Percentiles rank a stretch among this genome's conserved stretches.
phyloP scores from a whole-genome alignment of 2,329 filamentous ascomycete species.

The Ophiocordyceps robertsii region DNA sequence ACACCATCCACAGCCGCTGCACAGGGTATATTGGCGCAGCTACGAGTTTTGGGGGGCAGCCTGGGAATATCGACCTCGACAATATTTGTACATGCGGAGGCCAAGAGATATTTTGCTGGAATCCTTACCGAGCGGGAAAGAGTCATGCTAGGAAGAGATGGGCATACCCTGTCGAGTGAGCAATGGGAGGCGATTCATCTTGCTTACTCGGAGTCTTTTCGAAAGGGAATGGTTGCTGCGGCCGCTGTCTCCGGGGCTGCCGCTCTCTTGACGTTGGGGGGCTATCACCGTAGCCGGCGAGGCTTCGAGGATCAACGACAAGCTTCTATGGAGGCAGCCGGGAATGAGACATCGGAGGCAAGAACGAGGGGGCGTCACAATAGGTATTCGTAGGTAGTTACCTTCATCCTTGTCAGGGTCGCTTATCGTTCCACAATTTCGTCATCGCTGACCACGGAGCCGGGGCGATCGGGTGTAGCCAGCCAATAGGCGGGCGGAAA shows the following conservation, averaged over 20 bases:
- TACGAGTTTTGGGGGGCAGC: conserved; percentile 38
- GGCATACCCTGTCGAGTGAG: conserved; percentile 9
- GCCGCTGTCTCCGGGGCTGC: conserved; percentile 25
- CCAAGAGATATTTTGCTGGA: conserved; percentile 13
- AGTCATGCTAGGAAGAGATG: conserved; percentile 9
- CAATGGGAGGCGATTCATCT: conserved; percentile 19
- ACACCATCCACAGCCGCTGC: conserved; percentile 25
- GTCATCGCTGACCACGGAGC: too few relatives aligned
- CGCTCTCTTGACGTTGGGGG: conserved; percentile 24
- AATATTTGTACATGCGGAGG: conserved; percentile 25
- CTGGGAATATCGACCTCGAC: conserved; percentile 40
- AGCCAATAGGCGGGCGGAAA: too few relatives aligned
- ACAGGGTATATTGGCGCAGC: conserved; percentile 38
- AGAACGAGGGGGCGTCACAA: background rate
- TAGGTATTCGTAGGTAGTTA: too few relatives aligned
- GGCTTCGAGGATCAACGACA: conserved; percentile 9
- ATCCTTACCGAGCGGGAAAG: conserved; percentile 15
- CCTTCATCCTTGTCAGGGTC: too few relatives aligned
- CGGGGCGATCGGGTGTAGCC: too few relatives aligned
- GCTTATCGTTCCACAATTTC: too few relatives aligned
- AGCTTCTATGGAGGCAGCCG: conserved; percentile 6
- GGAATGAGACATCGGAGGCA: background rate
- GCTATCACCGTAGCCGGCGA: conserved; percentile 18
- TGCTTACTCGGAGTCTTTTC: conserved; percentile 31
- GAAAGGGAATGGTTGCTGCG: conserved; percentile 31